Conservation (phyloP, 352 stramenopile genomes). For the Phytophthora palmivora region DNA sequence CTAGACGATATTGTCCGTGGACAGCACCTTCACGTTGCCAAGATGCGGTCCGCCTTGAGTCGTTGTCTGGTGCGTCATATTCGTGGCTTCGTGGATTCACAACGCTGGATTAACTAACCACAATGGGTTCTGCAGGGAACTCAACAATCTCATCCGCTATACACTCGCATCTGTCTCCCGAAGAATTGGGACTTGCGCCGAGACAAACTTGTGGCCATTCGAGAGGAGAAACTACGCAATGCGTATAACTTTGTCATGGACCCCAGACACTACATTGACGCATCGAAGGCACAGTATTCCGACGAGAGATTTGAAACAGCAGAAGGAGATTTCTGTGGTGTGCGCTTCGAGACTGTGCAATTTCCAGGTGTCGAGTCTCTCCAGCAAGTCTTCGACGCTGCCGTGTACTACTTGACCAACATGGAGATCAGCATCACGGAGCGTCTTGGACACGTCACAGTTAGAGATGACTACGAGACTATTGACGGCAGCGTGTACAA, state of each 20-base stretch:
- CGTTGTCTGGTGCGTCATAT: conserved; percentile 14
- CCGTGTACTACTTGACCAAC: conserved; percentile 45
- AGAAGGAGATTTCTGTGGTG: conserved; percentile 35
- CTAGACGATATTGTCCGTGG: not conserved
- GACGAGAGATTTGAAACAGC: conserved; percentile 35
- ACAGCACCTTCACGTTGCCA: conserved; percentile 22
- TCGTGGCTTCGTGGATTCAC: not conserved
- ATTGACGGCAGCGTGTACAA: conserved; percentile 28
- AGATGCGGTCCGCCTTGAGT: conserved; percentile 14
- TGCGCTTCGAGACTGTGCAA: conserved; percentile 33
- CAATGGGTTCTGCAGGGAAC: conserved; percentile 2
- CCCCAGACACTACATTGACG: conserved; percentile 19
- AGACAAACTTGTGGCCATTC: conserved; percentile 18
- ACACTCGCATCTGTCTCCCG: conserved; percentile 26
- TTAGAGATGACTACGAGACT: conserved; percentile 35
- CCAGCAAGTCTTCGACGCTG: conserved; percentile 40
- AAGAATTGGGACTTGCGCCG: conserved; percentile 21
- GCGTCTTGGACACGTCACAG: conserved; percentile 32
- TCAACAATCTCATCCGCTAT: conserved; percentile 27
- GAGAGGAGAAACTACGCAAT: conserved; percentile 24
- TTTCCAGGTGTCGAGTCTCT: conserved; percentile 38
- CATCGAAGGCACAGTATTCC: conserved; percentile 20
- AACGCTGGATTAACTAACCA: not conserved
- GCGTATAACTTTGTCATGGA: conserved; percentile 34
- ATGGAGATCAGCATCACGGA: conserved; percentile 49